Evolutionary conservation across 2,329 filamentous ascomycete genomes (phyloP), one percentile per base, ranked within the genome.

Genomic region (Talaromyces sp.): DNA sequence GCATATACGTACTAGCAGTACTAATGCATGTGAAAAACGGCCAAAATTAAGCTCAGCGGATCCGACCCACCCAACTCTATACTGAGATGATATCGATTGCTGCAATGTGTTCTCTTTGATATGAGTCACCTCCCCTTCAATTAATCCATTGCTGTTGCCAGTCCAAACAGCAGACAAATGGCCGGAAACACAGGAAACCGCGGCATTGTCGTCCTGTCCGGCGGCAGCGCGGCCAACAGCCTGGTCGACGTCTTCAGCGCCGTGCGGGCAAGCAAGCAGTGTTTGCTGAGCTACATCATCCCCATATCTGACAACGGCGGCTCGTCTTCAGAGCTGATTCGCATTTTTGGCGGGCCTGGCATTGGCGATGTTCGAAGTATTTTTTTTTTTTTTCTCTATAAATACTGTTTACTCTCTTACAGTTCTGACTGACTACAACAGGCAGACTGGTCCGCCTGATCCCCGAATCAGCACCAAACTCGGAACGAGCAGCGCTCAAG

Each of bases 221-320:
- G 92, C 43, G 92, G 92, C 57, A 96, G 91, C 66, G 93, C 92
- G n/a, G 92, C 93, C 6, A 97, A 97, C 72, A 95, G 84, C 69
- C 83, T 97, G 5, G 93, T 97, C 46, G 93, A 97, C 72, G 90
- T 96, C 11, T 97, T 97, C 75, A 88, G 81, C 61, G 77, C 79
- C 19, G 80, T 90, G 35, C 80, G 84, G 12, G 75, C 86, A 63
- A 87, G 82, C 66, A 89, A 88, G 63, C 76, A 82, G 46, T 89
- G 88, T 69, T 79, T 83, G 2, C 77, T 95, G 48, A 91, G 85
- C 75, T 95, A 96, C 74, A 86, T 97, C 61, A 96, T 97, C 57
- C 93, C 93, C 38, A 96, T 97, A 72, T 94, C 90, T 65, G 93
- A 97, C 77, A 97, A 97, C 75, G 93, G 93, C 54, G 93, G 93